Base-by-base conservation (phyloP, 352 stramenopile genomes). In the Phytophthora fragariaefolia region DNA sequence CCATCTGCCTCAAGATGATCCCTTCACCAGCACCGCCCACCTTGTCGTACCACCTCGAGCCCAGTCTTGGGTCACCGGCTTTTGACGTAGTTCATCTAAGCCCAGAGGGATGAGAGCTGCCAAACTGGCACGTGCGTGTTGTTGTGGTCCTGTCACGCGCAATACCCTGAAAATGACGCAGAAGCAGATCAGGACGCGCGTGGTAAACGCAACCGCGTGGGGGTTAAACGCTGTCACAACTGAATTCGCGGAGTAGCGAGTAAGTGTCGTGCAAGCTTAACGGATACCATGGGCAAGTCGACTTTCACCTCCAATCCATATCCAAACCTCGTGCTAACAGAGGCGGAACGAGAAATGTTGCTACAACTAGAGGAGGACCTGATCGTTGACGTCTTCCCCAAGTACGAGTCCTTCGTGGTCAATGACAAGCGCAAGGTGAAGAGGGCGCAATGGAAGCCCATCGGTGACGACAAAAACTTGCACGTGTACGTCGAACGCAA, bases 221-320 rank as follows among this genome's bases (percentile, higher is more conserved):
- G 10, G 6, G 34, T 48, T 32, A 63, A 46, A 24, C n/a, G 17
- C 20, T n/a, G 24, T 60, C 63, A 73, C 36, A 69, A 69, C 36
- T 40, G 8, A 69, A 69, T 46, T 40, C 22, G 53, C 59, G 7
- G 45, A 26, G 13, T 12, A 58, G 3, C 4, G n/a, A 50, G 6
- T 50, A 42, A 58, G 20, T 6, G 12, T 2, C 17, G 10, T 18
- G 18, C 9, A 10, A 22, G 28, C n/a, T 18, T 9, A n/a, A n/a
- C 34, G 8, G 22, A n/a, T n/a, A 40, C 52, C 13, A 74, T 74
- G 66, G 66, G 55, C 30, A 74, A 71, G 36, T 2, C 55, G 2
- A 36, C 26, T 22, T 78, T 78, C 49, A 73, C 62, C 3, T 18
- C 23, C 9, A 78, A 78, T 46, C 71, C 71, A 17, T 78, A 75